Percentiles rank a stretch among this genome's conserved stretches.
phyloP scores from a whole-genome alignment of 345 rosid genomes.

The Rhodomyrtus tomentosa region DNA sequence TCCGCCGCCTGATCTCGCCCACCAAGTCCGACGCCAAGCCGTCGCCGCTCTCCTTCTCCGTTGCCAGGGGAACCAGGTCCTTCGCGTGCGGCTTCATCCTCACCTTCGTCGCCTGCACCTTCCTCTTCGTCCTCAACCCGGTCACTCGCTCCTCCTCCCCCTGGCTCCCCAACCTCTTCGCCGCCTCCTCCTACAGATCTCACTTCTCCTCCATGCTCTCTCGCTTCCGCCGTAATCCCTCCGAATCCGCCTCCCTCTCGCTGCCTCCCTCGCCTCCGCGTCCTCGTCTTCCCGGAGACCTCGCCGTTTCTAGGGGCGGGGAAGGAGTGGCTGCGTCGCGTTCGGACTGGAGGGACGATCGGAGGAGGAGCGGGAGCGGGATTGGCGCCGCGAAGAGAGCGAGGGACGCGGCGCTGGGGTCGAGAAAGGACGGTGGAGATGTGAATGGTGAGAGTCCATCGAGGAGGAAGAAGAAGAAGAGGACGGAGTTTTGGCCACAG shows the following conservation, averaged over 20 bases:
- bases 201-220: slow-evolving; percentile 3
- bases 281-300: background rate
- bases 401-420: background rate
- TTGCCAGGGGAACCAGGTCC: background rate
- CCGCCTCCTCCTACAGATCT: slow-evolving; percentile 1
- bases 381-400: background rate
- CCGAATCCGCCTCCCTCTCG: background rate
- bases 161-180: slow-evolving; percentile 5
- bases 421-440: background rate
- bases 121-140: slow-evolving; percentile 4
- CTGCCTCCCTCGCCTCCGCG: background rate
- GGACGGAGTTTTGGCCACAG: slow-evolving; percentile 1
- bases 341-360: background rate
- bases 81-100: slow-evolving; percentile 2
- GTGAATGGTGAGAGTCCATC: background rate
- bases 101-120: slow-evolving; percentile 5
- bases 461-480: slow-evolving; percentile 1
- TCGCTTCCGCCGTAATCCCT: slow-evolving; percentile 4
- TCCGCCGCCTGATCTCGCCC: background rate
- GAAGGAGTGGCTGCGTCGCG: background rate
- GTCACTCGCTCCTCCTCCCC: slow-evolving; percentile 5
- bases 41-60: background rate
- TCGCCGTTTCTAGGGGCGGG: background rate
- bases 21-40: background rate
- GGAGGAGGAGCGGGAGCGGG: background rate